Evolutionary conservation across 139 green algal genomes (phyloP).

Genomic region (Mesotaenium endlicherianum): DNA sequence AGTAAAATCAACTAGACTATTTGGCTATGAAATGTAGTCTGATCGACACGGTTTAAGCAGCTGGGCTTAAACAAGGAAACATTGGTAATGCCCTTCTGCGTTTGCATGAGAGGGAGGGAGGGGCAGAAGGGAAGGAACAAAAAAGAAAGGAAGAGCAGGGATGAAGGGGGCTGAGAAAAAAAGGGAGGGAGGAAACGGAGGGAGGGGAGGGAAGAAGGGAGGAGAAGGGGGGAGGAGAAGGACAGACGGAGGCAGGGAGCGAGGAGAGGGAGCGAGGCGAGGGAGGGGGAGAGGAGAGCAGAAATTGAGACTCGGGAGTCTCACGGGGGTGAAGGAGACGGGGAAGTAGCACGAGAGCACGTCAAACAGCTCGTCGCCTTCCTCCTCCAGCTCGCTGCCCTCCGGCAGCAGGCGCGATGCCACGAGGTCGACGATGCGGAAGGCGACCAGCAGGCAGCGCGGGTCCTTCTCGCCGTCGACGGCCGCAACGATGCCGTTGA

Average conservation of each 20-base stretch:
- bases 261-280: neutral
- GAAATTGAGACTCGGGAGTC: neutral
- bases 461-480: constrained; percentile 90
- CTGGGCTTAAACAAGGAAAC: no score
- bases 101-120: no score
- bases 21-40: no score
- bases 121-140: neutral
- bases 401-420: neutral
- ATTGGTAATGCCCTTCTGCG: no score
- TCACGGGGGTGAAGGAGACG: constrained; percentile 77
- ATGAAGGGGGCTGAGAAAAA: neutral
- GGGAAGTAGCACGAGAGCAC: constrained; percentile 87
- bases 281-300: neutral
- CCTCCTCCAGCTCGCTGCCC: neutral
- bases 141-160: neutral
- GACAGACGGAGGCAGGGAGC: neutral
- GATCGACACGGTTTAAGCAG: no score
- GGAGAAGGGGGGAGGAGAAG: neutral
- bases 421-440: constrained; percentile 55
- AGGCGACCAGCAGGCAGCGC: constrained; percentile 75
- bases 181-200: neutral
- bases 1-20: no score
- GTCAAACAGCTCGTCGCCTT: constrained; percentile 77
- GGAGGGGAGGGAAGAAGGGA: neutral
- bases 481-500: constrained; percentile 38